phyloP scores from a whole-genome alignment of 345 rosid species.

The Lepidium aucheri region DNA sequence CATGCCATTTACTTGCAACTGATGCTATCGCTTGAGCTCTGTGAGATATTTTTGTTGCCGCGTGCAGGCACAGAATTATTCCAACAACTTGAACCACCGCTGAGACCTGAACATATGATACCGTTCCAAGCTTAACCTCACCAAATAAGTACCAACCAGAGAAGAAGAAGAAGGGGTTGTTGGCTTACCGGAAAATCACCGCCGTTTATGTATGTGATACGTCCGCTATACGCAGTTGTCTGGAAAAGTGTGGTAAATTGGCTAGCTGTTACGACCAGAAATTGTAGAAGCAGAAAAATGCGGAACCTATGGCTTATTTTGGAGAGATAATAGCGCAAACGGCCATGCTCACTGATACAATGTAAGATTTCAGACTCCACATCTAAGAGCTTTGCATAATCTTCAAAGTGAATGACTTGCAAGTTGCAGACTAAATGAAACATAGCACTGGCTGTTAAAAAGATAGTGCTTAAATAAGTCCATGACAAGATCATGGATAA shows the following conservation, averaged over 20 bases:
- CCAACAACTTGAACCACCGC: conserved; percentile 82
- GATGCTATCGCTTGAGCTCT: conserved; percentile 77
- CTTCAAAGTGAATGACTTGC: conserved; percentile 88
- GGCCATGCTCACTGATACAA: conserved; percentile 67
- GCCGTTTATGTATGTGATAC: conserved; percentile 54
- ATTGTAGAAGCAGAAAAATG: conserved; percentile 70
- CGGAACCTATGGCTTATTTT: conserved; percentile 97
- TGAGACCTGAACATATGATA: conserved; percentile 48
- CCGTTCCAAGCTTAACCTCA: background rate
- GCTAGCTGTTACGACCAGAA: conserved; percentile 66
- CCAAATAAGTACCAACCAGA: background rate
- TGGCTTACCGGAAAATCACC: conserved; percentile 86
- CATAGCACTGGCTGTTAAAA: conserved; percentile 64
- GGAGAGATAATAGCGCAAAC: conserved; percentile 65
- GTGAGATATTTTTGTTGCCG: conserved; percentile 81
- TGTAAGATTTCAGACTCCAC: conserved; percentile 55
- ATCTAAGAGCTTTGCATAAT: conserved; percentile 61
- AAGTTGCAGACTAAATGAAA: conserved; percentile 87
- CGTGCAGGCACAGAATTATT: conserved; percentile 69
- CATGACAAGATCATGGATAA: conserved; percentile 57
- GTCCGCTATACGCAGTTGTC: conserved; percentile 63
- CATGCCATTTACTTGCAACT: conserved; percentile 83
- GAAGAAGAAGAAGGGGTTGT: background rate
- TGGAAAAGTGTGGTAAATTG: conserved; percentile 70
- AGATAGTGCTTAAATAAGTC: conserved; percentile 61